Evolutionary conservation across 208 protist species (phyloP).

Genomic region (Sergeia podlipaevii): DNA sequence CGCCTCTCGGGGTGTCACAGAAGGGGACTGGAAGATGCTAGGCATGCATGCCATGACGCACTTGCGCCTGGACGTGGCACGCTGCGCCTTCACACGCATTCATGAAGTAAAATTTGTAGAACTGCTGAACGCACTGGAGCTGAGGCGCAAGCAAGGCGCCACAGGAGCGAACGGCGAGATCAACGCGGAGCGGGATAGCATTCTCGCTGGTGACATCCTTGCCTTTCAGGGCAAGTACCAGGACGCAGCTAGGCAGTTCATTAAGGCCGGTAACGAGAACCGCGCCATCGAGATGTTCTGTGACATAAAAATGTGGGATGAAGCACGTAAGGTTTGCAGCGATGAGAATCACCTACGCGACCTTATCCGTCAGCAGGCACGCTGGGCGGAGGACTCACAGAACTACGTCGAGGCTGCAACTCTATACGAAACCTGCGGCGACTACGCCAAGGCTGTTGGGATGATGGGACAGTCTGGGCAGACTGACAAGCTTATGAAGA

Average conservation of each 20-base stretch:
- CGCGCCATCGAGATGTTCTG: constrained; percentile 94
- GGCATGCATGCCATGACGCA: constrained; percentile 89
- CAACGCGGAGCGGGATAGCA: constrained; percentile 27
- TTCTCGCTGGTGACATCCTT: constrained; percentile 86
- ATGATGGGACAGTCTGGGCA: constrained; percentile 87
- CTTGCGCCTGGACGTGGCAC: constrained; percentile 89
- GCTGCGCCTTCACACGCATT: constrained; percentile 91
- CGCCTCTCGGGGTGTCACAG: constrained; percentile 93
- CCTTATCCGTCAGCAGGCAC: constrained; percentile 90
- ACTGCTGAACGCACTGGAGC: constrained; percentile 87
- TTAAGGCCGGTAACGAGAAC: constrained; percentile 71
- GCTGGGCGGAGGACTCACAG: constrained; percentile 90
- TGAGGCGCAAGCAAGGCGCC: constrained; percentile 40
- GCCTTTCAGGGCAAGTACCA: constrained; percentile 94
- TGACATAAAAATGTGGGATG: constrained; percentile 94
- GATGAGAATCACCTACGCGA: constrained; percentile 86
- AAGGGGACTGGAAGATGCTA: constrained; percentile 93
- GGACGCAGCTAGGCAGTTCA: constrained; percentile 87
- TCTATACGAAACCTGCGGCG: constrained; percentile 87
- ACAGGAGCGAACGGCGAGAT: background rate
- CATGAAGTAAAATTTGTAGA: constrained; percentile 92
- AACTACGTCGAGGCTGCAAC: constrained; percentile 86
- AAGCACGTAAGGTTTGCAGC: constrained; percentile 89
- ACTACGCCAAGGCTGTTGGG: constrained; percentile 78
- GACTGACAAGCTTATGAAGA: constrained; percentile 85